Conservation (phyloP, 1,284 basidiomycete species). For the Microbotryum scabiosae region DNA sequence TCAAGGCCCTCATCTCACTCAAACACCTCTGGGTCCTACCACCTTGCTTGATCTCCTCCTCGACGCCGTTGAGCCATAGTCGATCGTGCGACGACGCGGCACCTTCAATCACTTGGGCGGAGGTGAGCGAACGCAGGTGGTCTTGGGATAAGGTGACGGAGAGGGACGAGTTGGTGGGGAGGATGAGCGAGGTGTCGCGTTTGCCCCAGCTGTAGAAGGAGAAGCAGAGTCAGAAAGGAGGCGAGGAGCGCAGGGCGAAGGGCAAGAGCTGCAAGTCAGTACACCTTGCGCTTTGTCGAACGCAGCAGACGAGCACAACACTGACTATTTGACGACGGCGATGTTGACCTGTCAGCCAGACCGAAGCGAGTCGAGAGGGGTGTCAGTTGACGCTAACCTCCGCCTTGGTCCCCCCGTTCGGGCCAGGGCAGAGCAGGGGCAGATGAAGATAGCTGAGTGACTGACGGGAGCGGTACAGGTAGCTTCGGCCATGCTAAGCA, state of each 20-base stretch:
- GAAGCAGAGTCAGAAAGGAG: background rate
- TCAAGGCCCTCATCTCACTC: constrained; percentile 70
- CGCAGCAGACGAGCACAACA: background rate
- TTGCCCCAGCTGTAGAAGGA: constrained; percentile 68
- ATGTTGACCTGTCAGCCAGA: constrained; percentile 29
- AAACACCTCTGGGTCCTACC: constrained; percentile 67
- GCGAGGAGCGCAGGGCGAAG: background rate
- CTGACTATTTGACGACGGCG: constrained; percentile 34
- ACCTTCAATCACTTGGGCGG: constrained; percentile 70
- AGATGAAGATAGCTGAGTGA: no score
- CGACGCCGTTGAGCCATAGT: constrained; percentile 61
- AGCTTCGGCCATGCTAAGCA: constrained; percentile 15
- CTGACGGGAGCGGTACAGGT: constrained; percentile 34
- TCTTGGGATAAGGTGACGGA: constrained; percentile 96
- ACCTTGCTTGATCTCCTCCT: constrained; percentile 22
- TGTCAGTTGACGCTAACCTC: background rate
- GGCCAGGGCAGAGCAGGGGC: no score
- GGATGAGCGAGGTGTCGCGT: constrained; percentile 85
- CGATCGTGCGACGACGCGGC: constrained; percentile 51
- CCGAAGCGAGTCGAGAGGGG: background rate
- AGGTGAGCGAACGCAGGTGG: constrained; percentile 87
- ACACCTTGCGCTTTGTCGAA: no score
- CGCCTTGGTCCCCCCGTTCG: no score
- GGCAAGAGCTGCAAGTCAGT: background rate
- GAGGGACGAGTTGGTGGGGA: constrained; percentile 95